phyloP scores from a whole-genome alignment of 768 basidiomycete species.

The Ramaria sp. region DNA sequence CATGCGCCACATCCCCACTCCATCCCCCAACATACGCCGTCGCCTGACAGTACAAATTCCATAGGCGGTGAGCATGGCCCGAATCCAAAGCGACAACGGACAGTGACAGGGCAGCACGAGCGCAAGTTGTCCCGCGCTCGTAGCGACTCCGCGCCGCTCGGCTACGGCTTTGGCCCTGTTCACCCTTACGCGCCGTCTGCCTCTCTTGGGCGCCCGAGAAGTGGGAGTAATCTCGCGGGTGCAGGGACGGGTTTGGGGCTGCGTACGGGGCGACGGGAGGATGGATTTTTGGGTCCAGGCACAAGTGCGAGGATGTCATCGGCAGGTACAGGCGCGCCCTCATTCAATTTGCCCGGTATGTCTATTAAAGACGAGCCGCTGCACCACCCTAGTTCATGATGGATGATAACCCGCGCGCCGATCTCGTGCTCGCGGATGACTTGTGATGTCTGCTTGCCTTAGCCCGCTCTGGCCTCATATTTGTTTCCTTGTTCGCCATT shows the following conservation, averaged over 20 bases:
- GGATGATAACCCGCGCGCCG: background rate
- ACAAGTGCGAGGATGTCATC: background rate
- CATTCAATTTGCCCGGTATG: background rate
- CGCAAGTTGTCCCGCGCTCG: conserved; percentile 39
- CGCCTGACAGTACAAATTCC: conserved; percentile 25
- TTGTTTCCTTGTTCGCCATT: background rate
- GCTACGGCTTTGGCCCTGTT: conserved; percentile 27
- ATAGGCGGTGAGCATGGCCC: conserved; percentile 2
- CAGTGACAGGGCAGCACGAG: conserved; percentile 23
- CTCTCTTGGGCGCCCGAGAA: conserved; percentile 22
- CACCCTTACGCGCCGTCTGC: background rate
- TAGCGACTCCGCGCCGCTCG: conserved; percentile 59
- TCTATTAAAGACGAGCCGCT: conserved; percentile 1
- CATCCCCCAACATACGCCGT: conserved; percentile 14
- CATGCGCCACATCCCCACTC: conserved; percentile 22
- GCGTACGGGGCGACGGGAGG: conserved; percentile 1
- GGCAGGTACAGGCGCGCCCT: background rate
- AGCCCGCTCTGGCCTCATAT: background rate
- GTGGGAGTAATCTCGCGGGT: conserved; percentile 25
- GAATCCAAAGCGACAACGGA: conserved; percentile 40
- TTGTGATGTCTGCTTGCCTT: background rate
- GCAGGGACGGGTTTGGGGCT: conserved; percentile 6
- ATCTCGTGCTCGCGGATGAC: background rate
- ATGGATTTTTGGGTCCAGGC: background rate
- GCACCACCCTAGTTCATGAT: background rate